phyloP scores from a whole-genome alignment of 441 rosid genomes.

The Aleurites moluccanus region DNA sequence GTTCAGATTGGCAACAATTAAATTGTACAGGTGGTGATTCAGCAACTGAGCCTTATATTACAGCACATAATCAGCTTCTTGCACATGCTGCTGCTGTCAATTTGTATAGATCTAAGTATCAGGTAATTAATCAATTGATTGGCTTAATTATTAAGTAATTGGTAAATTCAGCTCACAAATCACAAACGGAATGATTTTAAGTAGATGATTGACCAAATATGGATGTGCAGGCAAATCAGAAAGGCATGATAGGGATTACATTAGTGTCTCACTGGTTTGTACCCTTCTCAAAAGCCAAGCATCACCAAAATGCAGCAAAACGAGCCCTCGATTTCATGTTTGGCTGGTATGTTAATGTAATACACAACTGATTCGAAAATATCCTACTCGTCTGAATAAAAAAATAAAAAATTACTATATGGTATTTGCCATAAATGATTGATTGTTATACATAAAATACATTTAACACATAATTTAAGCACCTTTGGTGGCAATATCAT shows the following conservation, averaged over 20 bases:
- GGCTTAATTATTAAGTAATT: too few species aligned
- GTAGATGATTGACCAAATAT: too few species aligned
- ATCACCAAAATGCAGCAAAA: constrained; percentile 40
- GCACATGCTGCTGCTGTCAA: constrained; percentile 64
- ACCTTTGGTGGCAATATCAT: too few species aligned
- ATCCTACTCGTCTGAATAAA: too few species aligned
- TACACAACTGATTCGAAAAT: too few species aligned
- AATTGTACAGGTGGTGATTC: constrained; percentile 58
- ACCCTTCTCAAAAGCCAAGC: constrained; percentile 39
- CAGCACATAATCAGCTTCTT: constrained; percentile 54
- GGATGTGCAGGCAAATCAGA: constrained; percentile 30
- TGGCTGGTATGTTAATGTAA: constrained; percentile 49
- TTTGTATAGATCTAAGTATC: constrained; percentile 40
- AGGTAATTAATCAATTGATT: constrained; percentile 24
- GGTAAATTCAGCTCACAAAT: too few species aligned
- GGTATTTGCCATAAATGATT: too few species aligned
- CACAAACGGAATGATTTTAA: too few species aligned
- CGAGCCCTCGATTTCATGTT: constrained; percentile 52
- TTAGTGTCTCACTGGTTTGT: constrained; percentile 48
- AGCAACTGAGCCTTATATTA: constrained; percentile 53
- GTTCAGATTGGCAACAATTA: constrained; percentile 39
- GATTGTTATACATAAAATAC: too few species aligned
- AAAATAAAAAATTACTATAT: too few species aligned
- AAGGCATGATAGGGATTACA: constrained; percentile 61
- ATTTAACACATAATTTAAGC: too few species aligned